Conservation (phyloP, 441 rosid species). For the Adansonia rubrostipa region DNA sequence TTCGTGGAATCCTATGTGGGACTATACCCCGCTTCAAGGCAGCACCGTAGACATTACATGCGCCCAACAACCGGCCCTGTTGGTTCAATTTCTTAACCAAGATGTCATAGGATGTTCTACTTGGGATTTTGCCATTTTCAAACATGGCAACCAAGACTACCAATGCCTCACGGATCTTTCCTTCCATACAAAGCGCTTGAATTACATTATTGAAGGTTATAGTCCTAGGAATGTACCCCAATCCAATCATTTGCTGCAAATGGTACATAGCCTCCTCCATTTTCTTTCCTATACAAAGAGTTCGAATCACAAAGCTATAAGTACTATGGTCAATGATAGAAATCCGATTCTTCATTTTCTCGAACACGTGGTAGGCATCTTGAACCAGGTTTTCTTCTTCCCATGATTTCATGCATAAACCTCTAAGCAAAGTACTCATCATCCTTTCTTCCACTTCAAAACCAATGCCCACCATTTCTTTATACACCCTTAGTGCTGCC, state of each 20-base stretch:
- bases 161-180: slow-evolving; percentile 49
- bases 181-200: slow-evolving; percentile 44
- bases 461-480: slow-evolving; percentile 51
- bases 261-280: slow-evolving; percentile 43
- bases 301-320: slow-evolving; percentile 37
- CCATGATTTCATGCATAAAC: slow-evolving; percentile 44
- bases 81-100: slow-evolving; percentile 50
- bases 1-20: slow-evolving; percentile 38
- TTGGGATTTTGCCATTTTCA: slow-evolving; percentile 40
- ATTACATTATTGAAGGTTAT: slow-evolving; percentile 45
- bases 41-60: slow-evolving; percentile 51
- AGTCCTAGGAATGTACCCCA: slow-evolving; percentile 45
- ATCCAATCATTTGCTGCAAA: slow-evolving; percentile 37
- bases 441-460: slow-evolving; percentile 48
- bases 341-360: slow-evolving; percentile 40
- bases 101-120: slow-evolving; percentile 41
- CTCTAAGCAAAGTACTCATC: slow-evolving; percentile 47
- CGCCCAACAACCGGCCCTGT: slow-evolving; percentile 37
- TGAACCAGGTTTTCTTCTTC: slow-evolving; percentile 40
- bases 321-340: slow-evolving; percentile 32
- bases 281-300: slow-evolving; percentile 41
- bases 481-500: slow-evolving; percentile 43
- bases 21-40: slow-evolving; percentile 58
- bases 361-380: slow-evolving; percentile 52
- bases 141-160: slow-evolving; percentile 40